Evolutionary conservation across 345 rosid species (phyloP).

Genomic region (Salix udensis): DNA sequence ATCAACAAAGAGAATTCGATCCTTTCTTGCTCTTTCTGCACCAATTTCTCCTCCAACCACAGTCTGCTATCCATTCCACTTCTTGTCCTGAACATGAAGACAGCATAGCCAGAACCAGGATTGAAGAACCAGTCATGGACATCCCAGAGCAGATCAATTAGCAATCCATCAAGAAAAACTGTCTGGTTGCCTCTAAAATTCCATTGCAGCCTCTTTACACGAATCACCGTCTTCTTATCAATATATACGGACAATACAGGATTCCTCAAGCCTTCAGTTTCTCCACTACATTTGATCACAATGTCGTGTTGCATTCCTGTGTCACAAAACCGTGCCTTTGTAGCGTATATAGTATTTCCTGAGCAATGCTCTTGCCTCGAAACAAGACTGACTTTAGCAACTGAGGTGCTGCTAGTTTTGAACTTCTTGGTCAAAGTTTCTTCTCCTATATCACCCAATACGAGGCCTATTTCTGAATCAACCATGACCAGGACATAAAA

Average conservation of each 20-base stretch:
- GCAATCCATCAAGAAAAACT: constrained; percentile 71
- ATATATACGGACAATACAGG: constrained; percentile 64
- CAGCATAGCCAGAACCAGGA: constrained; percentile 53
- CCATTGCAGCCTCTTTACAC: constrained; percentile 85
- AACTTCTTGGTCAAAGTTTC: constrained; percentile 47
- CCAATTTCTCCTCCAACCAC: constrained; percentile 66
- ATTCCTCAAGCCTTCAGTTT: constrained; percentile 48
- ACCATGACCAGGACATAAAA: constrained; percentile 63
- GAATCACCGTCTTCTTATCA: constrained; percentile 68
- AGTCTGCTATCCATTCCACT: constrained; percentile 64
- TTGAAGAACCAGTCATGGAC: constrained; percentile 88
- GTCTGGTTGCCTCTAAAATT: constrained; percentile 91
- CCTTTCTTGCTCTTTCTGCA: constrained; percentile 55
- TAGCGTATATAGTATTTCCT: constrained; percentile 59
- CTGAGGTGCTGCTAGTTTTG: constrained; percentile 15
- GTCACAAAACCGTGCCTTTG: constrained; percentile 61
- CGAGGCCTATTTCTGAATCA: constrained; percentile 59
- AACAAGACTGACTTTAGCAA: constrained; percentile 36
- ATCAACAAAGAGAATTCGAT: constrained; percentile 76
- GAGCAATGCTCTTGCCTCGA: constrained; percentile 75
- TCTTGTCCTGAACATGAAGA: constrained; percentile 89
- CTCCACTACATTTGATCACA: constrained; percentile 61
- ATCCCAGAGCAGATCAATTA: constrained; percentile 92
- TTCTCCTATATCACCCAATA: constrained; percentile 53
- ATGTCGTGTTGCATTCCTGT: constrained; percentile 61